Conservation (phyloP, 495 filamentous ascomycete genomes). For the Penicillium bialowiezense region DNA sequence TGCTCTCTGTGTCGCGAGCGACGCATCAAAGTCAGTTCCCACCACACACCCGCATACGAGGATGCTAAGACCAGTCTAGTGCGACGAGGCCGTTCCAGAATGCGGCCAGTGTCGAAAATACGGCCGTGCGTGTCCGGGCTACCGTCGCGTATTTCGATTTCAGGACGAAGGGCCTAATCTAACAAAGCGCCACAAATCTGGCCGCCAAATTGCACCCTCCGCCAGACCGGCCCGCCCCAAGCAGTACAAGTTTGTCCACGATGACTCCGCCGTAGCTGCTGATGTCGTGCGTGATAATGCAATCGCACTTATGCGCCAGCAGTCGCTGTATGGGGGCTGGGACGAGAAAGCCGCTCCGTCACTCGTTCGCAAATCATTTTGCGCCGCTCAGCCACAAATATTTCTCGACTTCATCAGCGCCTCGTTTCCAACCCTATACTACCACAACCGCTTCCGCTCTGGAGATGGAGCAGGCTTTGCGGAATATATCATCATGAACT, state of each 20-base stretch:
- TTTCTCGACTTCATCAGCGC: constrained; percentile 31
- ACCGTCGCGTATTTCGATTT: constrained; percentile 33
- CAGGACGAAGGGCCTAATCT: constrained; percentile 37
- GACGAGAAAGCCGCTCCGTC: constrained; percentile 24
- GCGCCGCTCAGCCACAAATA: constrained; percentile 21
- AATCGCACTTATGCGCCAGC: constrained; percentile 25
- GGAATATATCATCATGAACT: constrained; percentile 22
- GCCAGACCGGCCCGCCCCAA: constrained; percentile 5
- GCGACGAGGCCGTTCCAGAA: constrained; percentile 32
- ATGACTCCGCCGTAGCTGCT: constrained; percentile 12
- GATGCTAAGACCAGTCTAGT: constrained; percentile 18
- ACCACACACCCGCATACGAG: no score
- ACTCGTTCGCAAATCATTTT: constrained; percentile 23
- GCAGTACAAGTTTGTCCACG: neutral
- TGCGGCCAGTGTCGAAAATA: constrained; percentile 36
- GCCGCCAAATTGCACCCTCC: constrained; percentile 6
- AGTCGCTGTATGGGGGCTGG: constrained; percentile 10
- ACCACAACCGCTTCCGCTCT: constrained; percentile 31
- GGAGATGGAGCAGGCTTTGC: constrained; percentile 22
- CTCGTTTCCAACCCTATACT: constrained; percentile 32
- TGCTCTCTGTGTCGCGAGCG: constrained; percentile 36
- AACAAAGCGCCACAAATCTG: constrained; percentile 23
- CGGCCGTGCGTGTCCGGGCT: constrained; percentile 36
- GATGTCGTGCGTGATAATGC: constrained; percentile 22
- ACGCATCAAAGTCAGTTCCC: constrained; percentile 36